Evolutionary conservation across 2,329 filamentous ascomycete genomes (phyloP).

Genomic region (Xylaria sp.): DNA sequence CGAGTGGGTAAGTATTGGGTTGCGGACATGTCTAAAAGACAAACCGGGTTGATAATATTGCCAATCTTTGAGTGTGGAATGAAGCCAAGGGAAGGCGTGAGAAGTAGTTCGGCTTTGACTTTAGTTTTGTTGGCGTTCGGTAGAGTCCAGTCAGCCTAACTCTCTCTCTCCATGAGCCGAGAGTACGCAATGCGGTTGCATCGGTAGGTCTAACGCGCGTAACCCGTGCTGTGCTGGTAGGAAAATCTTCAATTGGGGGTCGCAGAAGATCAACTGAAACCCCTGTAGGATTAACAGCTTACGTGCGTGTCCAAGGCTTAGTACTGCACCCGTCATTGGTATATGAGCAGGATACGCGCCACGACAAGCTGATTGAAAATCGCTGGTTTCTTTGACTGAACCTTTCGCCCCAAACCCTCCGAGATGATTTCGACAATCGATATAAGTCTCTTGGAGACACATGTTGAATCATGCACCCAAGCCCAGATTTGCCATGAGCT

Average conservation of each 20-base stretch:
- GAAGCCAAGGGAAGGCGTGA: not conserved
- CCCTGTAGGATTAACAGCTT: not conserved
- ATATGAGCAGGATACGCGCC: not conserved
- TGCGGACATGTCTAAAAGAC: conserved; percentile 1
- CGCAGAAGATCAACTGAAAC: not conserved
- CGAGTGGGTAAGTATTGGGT: conserved; percentile 5
- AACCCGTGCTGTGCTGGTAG: not conserved
- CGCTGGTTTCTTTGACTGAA: not conserved
- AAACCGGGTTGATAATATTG: not conserved
- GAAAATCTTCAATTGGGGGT: not conserved
- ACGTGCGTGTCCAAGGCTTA: conserved; percentile 11
- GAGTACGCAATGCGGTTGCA: not conserved
- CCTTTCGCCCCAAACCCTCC: too few species aligned
- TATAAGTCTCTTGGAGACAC: conserved; percentile 17
- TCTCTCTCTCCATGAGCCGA: not conserved
- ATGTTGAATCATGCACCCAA: conserved; percentile 4
- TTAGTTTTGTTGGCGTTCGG: not conserved
- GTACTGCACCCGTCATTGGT: not conserved
- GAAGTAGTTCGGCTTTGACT: not conserved
- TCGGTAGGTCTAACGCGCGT: not conserved
- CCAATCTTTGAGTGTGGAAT: not conserved
- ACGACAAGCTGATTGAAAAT: not conserved
- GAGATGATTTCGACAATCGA: conserved; percentile 12
- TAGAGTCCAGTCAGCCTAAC: not conserved
- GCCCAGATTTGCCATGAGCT: conserved; percentile 15